Evolutionary conservation across 2,329 filamentous ascomycete species (phyloP).

Genomic region (Monilinia laxa): DNA sequence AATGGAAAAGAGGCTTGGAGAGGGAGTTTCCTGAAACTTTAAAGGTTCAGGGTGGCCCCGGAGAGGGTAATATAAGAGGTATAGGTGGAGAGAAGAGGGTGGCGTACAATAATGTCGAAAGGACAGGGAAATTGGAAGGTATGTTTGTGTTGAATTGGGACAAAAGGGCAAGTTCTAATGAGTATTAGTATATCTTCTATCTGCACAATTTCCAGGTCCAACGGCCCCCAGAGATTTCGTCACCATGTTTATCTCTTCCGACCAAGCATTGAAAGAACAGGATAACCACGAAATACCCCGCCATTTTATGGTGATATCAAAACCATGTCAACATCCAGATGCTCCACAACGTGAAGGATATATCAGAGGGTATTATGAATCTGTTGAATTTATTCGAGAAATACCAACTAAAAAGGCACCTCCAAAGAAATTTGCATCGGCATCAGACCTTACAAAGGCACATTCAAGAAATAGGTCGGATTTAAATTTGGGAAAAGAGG

Average conservation of each 20-base stretch:
- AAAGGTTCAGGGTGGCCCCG: conserved; percentile 66
- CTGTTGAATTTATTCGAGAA: conserved; percentile 86
- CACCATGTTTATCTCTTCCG: conserved; percentile 69
- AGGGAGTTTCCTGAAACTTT: conserved; percentile 79
- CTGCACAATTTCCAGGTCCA: conserved; percentile 85
- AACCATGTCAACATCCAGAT: conserved; percentile 75
- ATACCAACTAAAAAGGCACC: conserved; percentile 56
- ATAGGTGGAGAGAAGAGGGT: conserved; percentile 78
- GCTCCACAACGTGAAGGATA: conserved; percentile 69
- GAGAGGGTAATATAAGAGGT: conserved; percentile 75
- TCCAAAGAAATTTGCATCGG: conserved; percentile 46
- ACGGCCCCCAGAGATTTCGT: conserved; percentile 88
- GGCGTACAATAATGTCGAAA: conserved; percentile 58
- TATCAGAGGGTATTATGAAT: conserved; percentile 85
- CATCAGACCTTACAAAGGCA: conserved; percentile 44
- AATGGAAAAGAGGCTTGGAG: conserved; percentile 74
- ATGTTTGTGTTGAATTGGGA: conserved; percentile 29
- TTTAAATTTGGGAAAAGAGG: conserved; percentile 44
- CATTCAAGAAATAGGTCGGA: conserved; percentile 39
- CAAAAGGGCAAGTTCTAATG: background rate
- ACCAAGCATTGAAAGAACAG: conserved; percentile 35
- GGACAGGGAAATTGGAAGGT: conserved; percentile 64
- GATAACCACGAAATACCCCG: conserved; percentile 48
- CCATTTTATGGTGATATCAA: conserved; percentile 85
- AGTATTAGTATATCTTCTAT: conserved; percentile 72